phyloP scores from a whole-genome alignment of 164 flowering plant species.

The Liriodendron chinense region DNA sequence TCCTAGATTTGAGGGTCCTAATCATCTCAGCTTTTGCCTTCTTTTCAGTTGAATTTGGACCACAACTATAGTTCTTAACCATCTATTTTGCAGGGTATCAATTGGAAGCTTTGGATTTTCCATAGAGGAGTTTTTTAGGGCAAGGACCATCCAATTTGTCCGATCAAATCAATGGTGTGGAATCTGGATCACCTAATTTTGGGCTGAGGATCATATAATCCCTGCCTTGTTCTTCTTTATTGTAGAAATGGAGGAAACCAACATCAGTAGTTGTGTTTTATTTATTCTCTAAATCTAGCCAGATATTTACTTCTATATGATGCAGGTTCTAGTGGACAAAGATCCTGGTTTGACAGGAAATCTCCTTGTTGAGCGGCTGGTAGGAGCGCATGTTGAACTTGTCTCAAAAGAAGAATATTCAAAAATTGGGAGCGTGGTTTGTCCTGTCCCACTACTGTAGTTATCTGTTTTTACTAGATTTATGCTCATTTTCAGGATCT shows the following conservation, averaged over 20 bases:
- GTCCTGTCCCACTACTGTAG: constrained; percentile 16
- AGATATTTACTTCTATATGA: not conserved
- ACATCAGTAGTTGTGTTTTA: no score
- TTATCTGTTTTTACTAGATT: not conserved
- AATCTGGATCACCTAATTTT: not conserved
- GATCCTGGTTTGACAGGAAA: constrained; percentile 96
- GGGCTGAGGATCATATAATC: not conserved
- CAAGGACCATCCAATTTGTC: not conserved
- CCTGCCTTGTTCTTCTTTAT: not conserved
- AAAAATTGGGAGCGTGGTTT: constrained; percentile 71
- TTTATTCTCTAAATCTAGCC: no score
- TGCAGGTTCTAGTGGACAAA: constrained; percentile 71
- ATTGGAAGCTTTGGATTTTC: no score
- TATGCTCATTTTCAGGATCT: not conserved
- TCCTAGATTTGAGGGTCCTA: not conserved
- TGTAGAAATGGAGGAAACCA: no score
- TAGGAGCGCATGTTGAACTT: constrained; percentile 87
- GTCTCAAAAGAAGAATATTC: constrained; percentile 95
- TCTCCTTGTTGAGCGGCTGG: constrained; percentile 87
- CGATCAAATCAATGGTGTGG: no score
- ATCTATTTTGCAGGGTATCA: no score
- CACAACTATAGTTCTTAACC: no score
- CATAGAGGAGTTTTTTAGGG: no score
- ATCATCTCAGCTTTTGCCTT: not conserved
- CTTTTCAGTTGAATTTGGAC: not conserved